A percentile compares a stretch with the other conserved stretches of the same genome.
phyloP scores from a whole-genome alignment of 805 yeast species.

The Starmerella bacillaris region DNA sequence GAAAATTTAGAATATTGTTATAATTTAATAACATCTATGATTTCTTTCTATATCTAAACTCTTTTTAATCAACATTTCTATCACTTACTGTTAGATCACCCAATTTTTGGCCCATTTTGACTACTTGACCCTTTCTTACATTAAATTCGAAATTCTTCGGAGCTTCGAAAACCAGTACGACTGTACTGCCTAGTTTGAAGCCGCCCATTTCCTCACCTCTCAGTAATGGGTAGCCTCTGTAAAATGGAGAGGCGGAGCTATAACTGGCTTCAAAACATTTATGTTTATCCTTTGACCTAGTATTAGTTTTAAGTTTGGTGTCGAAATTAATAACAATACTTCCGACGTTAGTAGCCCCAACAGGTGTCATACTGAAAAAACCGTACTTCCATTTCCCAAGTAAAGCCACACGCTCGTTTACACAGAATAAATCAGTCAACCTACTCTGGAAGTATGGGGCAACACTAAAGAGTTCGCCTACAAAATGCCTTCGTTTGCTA shows the following conservation, averaged over 20 bases:
- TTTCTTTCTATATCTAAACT: too few species aligned
- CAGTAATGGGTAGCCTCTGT: conserved; percentile 74
- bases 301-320: conserved; percentile 68
- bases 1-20: too few species aligned
- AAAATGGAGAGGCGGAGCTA: conserved; percentile 49
- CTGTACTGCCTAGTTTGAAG: conserved; percentile 85
- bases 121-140: conserved; percentile 53
- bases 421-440: conserved; percentile 66
- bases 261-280: conserved; percentile 92
- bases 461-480: conserved; percentile 87
- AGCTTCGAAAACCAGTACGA: conserved; percentile 93
- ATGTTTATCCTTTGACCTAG: conserved; percentile 37
- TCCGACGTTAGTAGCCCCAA: conserved; percentile 98
- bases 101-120: conserved; percentile 67
- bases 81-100: too few species aligned
- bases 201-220: conserved; percentile 97
- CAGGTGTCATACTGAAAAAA: conserved; percentile 96
- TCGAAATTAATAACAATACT: conserved; percentile 84
- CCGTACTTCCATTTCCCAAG: conserved; percentile 95
- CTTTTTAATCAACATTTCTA: too few species aligned
- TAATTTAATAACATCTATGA: background rate
- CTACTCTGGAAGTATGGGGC: conserved; percentile 91
- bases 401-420: conserved; percentile 88
- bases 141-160: conserved; percentile 61
- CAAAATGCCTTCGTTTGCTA: conserved; percentile 79